Evolutionary conservation across 2,329 filamentous ascomycete species (phyloP).

Genomic region (Chaetothyriales sp.): DNA sequence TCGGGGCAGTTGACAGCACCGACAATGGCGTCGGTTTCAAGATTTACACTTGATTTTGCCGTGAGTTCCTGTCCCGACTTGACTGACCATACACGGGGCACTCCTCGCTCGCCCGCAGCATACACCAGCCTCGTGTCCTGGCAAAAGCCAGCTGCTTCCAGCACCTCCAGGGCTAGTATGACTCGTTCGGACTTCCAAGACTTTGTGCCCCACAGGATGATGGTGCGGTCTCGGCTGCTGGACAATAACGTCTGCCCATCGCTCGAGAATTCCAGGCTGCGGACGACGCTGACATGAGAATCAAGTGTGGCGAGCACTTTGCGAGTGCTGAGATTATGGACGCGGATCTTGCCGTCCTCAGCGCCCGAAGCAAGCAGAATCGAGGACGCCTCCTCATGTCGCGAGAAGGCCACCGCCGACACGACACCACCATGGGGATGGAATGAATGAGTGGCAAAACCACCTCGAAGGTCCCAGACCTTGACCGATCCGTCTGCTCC

Average conservation of each 20-base stretch:
- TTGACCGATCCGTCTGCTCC: slow-evolving; percentile 88
- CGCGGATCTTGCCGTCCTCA: slow-evolving; percentile 79
- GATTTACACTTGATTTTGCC: slow-evolving; percentile 47
- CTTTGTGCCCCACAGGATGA: slow-evolving; percentile 76
- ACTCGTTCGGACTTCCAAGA: slow-evolving; percentile 74
- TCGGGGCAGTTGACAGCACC: slow-evolving; percentile 46
- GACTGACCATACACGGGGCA: slow-evolving; percentile 69
- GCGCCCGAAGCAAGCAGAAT: slow-evolving; percentile 74
- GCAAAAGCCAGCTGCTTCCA: slow-evolving; percentile 73
- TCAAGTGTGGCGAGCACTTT: slow-evolving; percentile 64
- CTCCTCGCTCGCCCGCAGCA: slow-evolving; percentile 71
- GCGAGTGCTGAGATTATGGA: slow-evolving; percentile 83
- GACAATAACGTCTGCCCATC: slow-evolving; percentile 64
- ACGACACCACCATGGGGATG: slow-evolving; percentile 83
- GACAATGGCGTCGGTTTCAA: slow-evolving; percentile 53
- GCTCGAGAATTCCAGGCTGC: slow-evolving; percentile 65
- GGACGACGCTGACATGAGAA: slow-evolving; percentile 90
- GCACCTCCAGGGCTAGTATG: slow-evolving; percentile 67
- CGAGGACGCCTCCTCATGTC: slow-evolving; percentile 29
- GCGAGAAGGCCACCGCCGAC: slow-evolving; percentile 83
- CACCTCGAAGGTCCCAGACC: slow-evolving; percentile 80
- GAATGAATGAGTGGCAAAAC: slow-evolving; percentile 89
- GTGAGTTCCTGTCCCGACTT: slow-evolving; percentile 66
- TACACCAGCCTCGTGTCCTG: slow-evolving; percentile 57
- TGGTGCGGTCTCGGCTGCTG: slow-evolving; percentile 79